phyloP scores from a whole-genome alignment of 140 eudicot genomes.

The Anethum foeniculum region DNA sequence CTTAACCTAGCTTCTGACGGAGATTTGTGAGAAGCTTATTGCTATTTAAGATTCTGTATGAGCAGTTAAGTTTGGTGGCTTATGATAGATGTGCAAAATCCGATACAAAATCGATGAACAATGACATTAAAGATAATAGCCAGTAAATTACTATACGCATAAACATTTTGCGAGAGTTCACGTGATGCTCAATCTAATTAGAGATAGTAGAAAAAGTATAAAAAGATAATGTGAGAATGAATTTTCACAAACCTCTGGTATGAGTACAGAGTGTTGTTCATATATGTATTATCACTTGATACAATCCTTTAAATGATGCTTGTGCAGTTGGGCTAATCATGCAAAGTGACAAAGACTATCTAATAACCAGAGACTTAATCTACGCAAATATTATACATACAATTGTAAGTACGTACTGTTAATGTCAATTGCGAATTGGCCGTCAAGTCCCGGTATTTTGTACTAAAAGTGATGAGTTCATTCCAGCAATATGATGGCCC shows the following conservation, averaged over 20 bases:
- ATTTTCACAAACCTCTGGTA: not conserved
- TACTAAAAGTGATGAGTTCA: slow-evolving; percentile 81
- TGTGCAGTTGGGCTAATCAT: not conserved
- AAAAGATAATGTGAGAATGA: not conserved
- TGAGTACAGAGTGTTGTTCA: not conserved
- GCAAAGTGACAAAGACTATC: not conserved
- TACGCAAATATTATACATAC: slow-evolving; percentile 30
- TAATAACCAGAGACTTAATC: not conserved
- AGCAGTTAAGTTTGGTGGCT: not conserved
- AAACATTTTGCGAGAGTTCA: not conserved
- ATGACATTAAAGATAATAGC: not conserved
- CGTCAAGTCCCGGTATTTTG: slow-evolving; percentile 90
- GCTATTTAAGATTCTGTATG: not conserved
- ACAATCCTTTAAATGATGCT: not conserved
- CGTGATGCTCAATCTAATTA: not conserved
- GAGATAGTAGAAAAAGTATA: not conserved
- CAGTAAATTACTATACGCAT: not conserved
- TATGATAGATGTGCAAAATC: not conserved
- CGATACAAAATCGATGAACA: not conserved
- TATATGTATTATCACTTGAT: not conserved
- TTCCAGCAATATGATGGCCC: slow-evolving; percentile 94
- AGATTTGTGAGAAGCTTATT: not conserved
- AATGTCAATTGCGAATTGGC: slow-evolving; percentile 77
- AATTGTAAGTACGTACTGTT: slow-evolving; percentile 67
- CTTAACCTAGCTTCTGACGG: not conserved